phyloP scores from a whole-genome alignment of 495 filamentous ascomycete species.

The Tuber umbilicatum region DNA sequence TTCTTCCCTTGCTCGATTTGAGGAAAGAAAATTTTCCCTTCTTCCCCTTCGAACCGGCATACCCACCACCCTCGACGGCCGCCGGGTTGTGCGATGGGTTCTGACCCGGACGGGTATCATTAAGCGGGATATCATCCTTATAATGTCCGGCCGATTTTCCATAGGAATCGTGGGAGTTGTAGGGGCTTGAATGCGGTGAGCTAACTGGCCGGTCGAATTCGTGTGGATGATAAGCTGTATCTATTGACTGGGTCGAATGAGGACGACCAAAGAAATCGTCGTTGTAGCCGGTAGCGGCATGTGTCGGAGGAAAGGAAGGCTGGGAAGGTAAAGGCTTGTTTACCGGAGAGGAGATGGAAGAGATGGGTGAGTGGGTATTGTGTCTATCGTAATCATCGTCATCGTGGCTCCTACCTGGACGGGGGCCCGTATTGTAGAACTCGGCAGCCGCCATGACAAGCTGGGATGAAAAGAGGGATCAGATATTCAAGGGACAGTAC shows the following conservation, averaged over 20 bases:
- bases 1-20: conserved; percentile 44
- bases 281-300: conserved; percentile 39
- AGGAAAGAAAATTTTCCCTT: conserved; percentile 35
- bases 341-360: conserved; percentile 13
- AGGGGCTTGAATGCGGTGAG: conserved; percentile 39
- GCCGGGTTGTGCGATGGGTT: conserved; percentile 29
- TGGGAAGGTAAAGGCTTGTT: conserved; percentile 34
- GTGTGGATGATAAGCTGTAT: conserved; percentile 39
- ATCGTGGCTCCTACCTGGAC: conserved; percentile 42
- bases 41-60: conserved; percentile 17
- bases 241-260: conserved; percentile 36
- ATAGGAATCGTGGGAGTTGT: conserved; percentile 42
- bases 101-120: conserved; percentile 30
- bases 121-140: conserved; percentile 52
- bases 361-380: conserved; percentile 18
- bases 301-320: conserved; percentile 36
- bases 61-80: neutral
- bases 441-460: conserved; percentile 73
- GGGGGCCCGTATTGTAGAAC: conserved; percentile 60
- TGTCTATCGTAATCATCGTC: conserved; percentile 39
- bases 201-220: conserved; percentile 32
- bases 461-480: neutral
- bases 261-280: conserved; percentile 37
- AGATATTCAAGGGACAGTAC: neutral
- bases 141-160: conserved; percentile 46